A percentile compares a stretch with the other conserved stretches of the same genome.
Conservation (phyloP, 495 filamentous ascomycete species). For the Hypoxylon fuscum region DNA sequence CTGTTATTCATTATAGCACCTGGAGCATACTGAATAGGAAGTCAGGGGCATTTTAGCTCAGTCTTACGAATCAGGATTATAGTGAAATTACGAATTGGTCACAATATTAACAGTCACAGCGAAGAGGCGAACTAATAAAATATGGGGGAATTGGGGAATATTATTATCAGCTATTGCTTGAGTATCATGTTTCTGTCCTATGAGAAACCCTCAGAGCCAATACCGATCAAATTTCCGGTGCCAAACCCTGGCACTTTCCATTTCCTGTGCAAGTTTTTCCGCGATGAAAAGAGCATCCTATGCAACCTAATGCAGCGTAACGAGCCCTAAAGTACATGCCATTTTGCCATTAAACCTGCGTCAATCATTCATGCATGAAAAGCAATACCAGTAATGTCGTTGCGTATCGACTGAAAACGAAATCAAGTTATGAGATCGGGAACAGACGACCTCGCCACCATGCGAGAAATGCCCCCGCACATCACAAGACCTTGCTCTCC, state of each 20-base stretch:
- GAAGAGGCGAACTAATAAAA: neutral
- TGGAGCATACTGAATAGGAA: too few relatives aligned
- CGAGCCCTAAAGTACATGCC: constrained; percentile 27
- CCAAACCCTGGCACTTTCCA: constrained; percentile 11
- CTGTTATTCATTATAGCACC: too few relatives aligned
- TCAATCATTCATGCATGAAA: constrained; percentile 27
- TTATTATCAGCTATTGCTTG: constrained; percentile 37
- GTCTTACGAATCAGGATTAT: constrained; percentile 1
- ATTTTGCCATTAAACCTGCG: constrained; percentile 25
- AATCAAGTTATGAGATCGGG: neutral
- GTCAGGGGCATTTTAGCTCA: too few relatives aligned
- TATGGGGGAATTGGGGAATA: constrained; percentile 8
- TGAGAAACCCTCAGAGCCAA: constrained; percentile 38
- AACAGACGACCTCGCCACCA: constrained; percentile 12
- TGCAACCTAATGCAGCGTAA: constrained; percentile 27
- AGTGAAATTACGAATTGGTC: neutral
- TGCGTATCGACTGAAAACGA: constrained; percentile 35
- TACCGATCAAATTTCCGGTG: constrained; percentile 8
- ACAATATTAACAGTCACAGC: constrained; percentile 6
- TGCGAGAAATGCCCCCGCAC: constrained; percentile 1
- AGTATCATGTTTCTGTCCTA: constrained; percentile 35
- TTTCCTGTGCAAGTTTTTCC: constrained; percentile 3
- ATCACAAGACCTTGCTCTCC: constrained; percentile 4
- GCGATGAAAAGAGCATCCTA: constrained; percentile 9
- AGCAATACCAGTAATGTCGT: constrained; percentile 30